Conservation (phyloP, 2,329 filamentous ascomycete species). For the Colletotrichum lentis region DNA sequence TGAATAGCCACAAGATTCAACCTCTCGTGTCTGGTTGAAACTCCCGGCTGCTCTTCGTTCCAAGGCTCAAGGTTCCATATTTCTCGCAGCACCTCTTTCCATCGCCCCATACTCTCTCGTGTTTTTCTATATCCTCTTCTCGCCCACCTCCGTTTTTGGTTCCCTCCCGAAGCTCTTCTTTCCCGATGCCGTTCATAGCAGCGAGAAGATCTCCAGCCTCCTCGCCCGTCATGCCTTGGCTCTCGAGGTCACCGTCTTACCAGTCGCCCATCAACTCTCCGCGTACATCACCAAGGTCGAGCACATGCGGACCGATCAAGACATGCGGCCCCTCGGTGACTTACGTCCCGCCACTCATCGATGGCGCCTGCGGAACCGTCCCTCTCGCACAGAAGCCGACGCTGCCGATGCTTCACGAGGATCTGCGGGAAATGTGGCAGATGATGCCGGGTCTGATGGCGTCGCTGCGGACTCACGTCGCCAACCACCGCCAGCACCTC, state of each 20-base stretch:
- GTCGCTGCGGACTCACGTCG: slow-evolving; percentile 34
- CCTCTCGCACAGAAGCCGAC: slow-evolving; percentile 43
- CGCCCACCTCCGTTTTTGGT: neutral
- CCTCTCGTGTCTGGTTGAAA: slow-evolving; percentile 8
- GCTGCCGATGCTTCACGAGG: slow-evolving; percentile 40
- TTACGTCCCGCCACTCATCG: slow-evolving; percentile 49
- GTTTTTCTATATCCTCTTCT: neutral
- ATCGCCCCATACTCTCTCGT: too few relatives aligned
- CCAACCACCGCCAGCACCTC: slow-evolving; percentile 38
- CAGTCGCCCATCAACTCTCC: slow-evolving; percentile 30
- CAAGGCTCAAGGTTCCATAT: slow-evolving; percentile 2
- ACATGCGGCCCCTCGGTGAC: slow-evolving; percentile 41
- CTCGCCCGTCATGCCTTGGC: slow-evolving; percentile 33
- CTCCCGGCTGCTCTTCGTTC: slow-evolving; percentile 3
- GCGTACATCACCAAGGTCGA: slow-evolving; percentile 27
- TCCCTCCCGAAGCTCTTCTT: neutral
- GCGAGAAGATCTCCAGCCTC: slow-evolving; percentile 30
- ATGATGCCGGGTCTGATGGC: slow-evolving; percentile 41
- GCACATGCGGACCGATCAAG: slow-evolving; percentile 31
- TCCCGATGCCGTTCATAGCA: slow-evolving; percentile 37
- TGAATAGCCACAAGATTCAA: slow-evolving; percentile 17
- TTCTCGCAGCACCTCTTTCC: neutral
- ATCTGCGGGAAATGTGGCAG: slow-evolving; percentile 39
- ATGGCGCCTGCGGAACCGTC: slow-evolving; percentile 47
- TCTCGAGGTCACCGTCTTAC: slow-evolving; percentile 36